phyloP scores from a whole-genome alignment of 495 filamentous ascomycete genomes.

The Aspergillus sclerotioniger region DNA sequence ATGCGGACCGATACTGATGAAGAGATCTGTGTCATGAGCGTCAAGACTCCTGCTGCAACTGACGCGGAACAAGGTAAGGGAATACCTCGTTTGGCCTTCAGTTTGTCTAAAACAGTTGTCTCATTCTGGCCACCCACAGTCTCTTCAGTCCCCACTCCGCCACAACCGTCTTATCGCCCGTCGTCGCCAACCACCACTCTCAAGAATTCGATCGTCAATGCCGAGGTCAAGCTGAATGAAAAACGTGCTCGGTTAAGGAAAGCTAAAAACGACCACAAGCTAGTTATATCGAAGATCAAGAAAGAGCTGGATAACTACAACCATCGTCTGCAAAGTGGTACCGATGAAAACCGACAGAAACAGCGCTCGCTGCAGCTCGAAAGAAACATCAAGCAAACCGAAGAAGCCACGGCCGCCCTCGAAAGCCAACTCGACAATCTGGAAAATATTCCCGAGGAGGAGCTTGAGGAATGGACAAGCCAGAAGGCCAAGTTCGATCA shows the following conservation, averaged over 20 bases:
- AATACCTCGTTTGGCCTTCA: constrained; percentile 8
- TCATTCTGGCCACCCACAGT: constrained; percentile 29
- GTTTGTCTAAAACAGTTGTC: neutral
- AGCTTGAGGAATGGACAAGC: constrained; percentile 57
- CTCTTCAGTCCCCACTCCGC: constrained; percentile 40
- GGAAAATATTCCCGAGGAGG: constrained; percentile 65
- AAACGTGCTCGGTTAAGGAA: constrained; percentile 72
- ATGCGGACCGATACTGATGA: constrained; percentile 69
- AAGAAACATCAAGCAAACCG: constrained; percentile 78
- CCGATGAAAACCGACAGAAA: constrained; percentile 76
- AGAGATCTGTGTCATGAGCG: constrained; percentile 72
- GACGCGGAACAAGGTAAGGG: constrained; percentile 61
- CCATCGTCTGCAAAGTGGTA: constrained; percentile 66
- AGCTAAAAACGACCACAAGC: constrained; percentile 75
- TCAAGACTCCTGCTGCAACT: constrained; percentile 74
- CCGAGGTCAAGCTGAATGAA: constrained; percentile 74
- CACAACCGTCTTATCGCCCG: constrained; percentile 65
- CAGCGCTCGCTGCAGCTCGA: constrained; percentile 76
- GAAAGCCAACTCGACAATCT: constrained; percentile 64
- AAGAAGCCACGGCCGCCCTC: constrained; percentile 65
- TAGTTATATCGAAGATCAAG: constrained; percentile 62
- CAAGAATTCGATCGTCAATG: constrained; percentile 78
- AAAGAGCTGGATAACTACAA: constrained; percentile 80
- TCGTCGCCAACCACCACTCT: constrained; percentile 89
- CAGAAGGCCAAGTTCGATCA: constrained; percentile 61